These are phyloP conservation scores for Gyrodon lividus DNA, from an alignment of 768 basidiomycete genomes.

Conservation along the genomic window DNA sequence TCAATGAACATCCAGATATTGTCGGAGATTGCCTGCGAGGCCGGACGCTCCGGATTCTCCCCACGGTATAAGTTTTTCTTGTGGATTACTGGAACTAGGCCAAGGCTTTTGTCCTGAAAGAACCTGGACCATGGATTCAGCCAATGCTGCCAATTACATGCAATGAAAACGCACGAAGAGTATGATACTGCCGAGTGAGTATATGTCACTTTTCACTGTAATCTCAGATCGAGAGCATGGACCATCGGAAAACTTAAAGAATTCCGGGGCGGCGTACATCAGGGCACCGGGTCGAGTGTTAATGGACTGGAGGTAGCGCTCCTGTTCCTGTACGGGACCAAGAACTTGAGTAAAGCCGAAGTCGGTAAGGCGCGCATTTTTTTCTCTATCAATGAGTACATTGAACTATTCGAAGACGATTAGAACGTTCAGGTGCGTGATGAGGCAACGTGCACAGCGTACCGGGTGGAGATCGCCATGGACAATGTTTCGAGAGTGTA, in stretches of 20 bases:
- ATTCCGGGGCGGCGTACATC: constrained; percentile 6
- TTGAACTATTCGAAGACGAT: neutral
- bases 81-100: neutral
- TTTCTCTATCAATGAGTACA: neutral
- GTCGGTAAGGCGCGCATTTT: constrained; percentile 3
- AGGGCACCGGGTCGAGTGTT: neutral
- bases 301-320: neutral
- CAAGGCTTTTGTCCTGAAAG: neutral
- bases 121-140: neutral
- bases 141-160: neutral
- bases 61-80: neutral
- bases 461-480: constrained; percentile 9
- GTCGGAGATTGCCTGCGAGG: neutral
- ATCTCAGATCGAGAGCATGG: neutral
- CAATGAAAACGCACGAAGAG: constrained; percentile 1
- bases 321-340: neutral
- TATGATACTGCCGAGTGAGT: constrained; percentile 6
- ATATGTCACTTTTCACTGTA: constrained; percentile 1
- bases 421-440: neutral
- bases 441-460: neutral
- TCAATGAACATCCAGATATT: neutral
- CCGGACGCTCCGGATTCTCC: neutral
- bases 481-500: neutral
- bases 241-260: neutral
- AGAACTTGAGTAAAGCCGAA: constrained; percentile 5